phyloP scores from a whole-genome alignment of 2,329 filamentous ascomycete species.

The Colletotrichum echinochloae region DNA sequence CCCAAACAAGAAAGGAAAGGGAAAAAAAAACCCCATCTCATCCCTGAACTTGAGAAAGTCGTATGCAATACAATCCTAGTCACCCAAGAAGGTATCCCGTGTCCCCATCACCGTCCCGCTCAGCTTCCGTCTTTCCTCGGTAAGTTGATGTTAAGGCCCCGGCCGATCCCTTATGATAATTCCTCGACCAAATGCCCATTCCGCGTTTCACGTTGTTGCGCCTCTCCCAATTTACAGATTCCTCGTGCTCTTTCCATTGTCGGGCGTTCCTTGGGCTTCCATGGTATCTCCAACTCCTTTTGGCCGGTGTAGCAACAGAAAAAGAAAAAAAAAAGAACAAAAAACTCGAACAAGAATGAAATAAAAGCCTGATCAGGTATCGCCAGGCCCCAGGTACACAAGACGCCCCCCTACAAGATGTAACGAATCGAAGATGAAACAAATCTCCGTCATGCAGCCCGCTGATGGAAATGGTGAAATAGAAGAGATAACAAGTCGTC shows the following conservation, averaged over 20 bases:
- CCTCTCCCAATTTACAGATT: neutral
- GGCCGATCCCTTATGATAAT: neutral
- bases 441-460: slow-evolving; percentile 34
- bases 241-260: slow-evolving; percentile 13
- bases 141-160: neutral
- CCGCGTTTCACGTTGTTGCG: slow-evolving; percentile 8
- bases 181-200: slow-evolving; percentile 18
- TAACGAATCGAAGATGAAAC: slow-evolving; percentile 24
- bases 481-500: slow-evolving; percentile 39
- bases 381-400: slow-evolving; percentile 23
- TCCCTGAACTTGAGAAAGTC: neutral
- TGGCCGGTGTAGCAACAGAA: slow-evolving; percentile 10
- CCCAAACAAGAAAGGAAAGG: too few species aligned
- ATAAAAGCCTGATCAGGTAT: neutral
- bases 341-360: neutral
- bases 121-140: slow-evolving; percentile 1
- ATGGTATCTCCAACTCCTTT: slow-evolving; percentile 39
- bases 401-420: slow-evolving; percentile 15
- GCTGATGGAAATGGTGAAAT: slow-evolving; percentile 32
- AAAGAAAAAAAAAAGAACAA: neutral
- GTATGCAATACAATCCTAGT: neutral
- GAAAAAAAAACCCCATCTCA: too few species aligned
- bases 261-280: slow-evolving; percentile 20
- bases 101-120: neutral
- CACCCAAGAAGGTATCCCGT: neutral